Evolutionary conservation across 768 basidiomycete species (phyloP).

Genomic region (Suillus americanus): DNA sequence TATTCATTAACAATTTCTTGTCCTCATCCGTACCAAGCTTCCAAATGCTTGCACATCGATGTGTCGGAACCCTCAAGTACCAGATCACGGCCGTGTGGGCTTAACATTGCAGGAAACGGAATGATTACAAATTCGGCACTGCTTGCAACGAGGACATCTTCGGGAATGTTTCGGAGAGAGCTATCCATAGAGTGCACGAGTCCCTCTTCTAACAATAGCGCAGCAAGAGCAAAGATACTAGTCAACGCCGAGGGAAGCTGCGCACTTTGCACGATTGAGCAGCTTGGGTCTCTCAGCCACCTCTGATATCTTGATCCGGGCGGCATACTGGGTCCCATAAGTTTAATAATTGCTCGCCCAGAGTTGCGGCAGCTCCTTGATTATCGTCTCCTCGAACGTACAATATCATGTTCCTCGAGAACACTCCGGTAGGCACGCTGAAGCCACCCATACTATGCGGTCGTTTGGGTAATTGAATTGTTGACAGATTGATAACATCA

Average conservation of each 20-base stretch:
- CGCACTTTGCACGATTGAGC: background rate
- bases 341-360: constrained; percentile 34
- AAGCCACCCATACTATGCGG: background rate
- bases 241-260: background rate
- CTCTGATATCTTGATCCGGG: constrained; percentile 38
- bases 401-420: constrained; percentile 43
- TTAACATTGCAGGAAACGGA: background rate
- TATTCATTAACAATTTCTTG: background rate
- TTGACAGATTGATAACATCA: constrained; percentile 39
- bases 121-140: background rate
- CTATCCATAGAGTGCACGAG: background rate
- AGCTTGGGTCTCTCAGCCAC: constrained; percentile 14
- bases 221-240: background rate
- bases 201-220: background rate
- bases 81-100: background rate
- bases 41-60: background rate
- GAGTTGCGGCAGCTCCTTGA: constrained; percentile 22
- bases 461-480: constrained; percentile 37
- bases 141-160: background rate
- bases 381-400: constrained; percentile 38
- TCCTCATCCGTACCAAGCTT: background rate
- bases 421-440: constrained; percentile 37
- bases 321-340: constrained; percentile 52
- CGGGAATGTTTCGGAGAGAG: background rate
- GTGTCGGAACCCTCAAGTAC: background rate